phyloP scores from a whole-genome alignment of 2,329 filamentous ascomycete species.

The Cordyceps tenuipes region DNA sequence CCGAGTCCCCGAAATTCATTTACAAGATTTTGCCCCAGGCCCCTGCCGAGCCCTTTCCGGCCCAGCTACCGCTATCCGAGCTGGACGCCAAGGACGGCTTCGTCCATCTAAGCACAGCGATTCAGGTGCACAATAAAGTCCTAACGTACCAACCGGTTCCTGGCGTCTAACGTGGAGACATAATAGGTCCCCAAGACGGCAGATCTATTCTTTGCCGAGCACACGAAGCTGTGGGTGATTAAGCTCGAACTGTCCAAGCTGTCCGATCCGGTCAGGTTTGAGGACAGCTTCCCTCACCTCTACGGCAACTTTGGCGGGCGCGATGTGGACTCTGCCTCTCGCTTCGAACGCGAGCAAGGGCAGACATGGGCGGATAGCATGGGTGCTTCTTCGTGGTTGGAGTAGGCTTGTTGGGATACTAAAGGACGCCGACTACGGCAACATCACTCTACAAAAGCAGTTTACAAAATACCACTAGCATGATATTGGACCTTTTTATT shows the following conservation, averaged over 20 bases:
- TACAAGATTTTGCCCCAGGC: slow-evolving; percentile 53
- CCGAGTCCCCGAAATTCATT: slow-evolving; percentile 34
- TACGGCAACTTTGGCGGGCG: slow-evolving; percentile 48
- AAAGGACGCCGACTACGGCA: no score
- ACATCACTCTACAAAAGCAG: background rate
- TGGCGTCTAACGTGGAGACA: background rate
- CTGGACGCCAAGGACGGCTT: slow-evolving; percentile 54
- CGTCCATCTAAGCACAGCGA: slow-evolving; percentile 50
- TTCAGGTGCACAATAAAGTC: slow-evolving; percentile 39
- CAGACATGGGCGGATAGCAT: slow-evolving; percentile 42
- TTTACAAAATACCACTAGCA: background rate
- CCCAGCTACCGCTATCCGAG: slow-evolving; percentile 47
- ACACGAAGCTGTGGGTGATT: slow-evolving; percentile 37
- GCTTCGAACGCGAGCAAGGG: slow-evolving; percentile 36
- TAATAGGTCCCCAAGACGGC: slow-evolving; percentile 39
- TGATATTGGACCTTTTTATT: background rate
- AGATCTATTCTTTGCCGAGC: slow-evolving; percentile 34
- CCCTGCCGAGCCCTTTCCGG: slow-evolving; percentile 45
- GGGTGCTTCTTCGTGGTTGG: slow-evolving; percentile 32
- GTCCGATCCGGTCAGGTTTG: slow-evolving; percentile 42
- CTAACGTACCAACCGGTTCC: background rate
- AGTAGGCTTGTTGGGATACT: slow-evolving; percentile 17
- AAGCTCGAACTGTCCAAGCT: slow-evolving; percentile 44
- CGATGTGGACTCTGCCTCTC: slow-evolving; percentile 39
- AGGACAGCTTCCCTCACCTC: slow-evolving; percentile 50